These are phyloP conservation scores for Tolypocladium tropicale DNA, from an alignment of 2,329 filamentous ascomycete genomes.

Conservation along the genomic window DNA sequence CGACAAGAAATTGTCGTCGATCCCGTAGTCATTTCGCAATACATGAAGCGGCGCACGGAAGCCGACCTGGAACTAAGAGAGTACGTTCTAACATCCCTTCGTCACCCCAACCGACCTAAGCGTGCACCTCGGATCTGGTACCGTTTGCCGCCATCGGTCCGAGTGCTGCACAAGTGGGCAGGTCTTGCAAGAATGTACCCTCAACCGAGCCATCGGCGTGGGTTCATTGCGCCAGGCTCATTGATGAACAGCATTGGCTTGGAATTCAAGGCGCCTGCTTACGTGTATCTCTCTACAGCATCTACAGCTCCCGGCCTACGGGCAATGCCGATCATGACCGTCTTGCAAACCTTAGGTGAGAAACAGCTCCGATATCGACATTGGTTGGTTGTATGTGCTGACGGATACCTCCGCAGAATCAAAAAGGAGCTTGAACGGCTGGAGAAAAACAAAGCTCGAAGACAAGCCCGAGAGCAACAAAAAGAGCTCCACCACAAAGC, in stretches of 20 bases:
- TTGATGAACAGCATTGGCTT: slow-evolving; percentile 20
- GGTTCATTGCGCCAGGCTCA: slow-evolving; percentile 16
- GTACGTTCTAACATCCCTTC: slow-evolving; percentile 35
- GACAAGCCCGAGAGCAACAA: slow-evolving; percentile 81
- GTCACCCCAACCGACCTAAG: neutral
- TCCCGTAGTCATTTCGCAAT: slow-evolving; percentile 78
- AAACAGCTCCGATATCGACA: neutral
- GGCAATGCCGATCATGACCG: slow-evolving; percentile 41
- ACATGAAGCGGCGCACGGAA: slow-evolving; percentile 67
- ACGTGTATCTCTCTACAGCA: slow-evolving; percentile 31
- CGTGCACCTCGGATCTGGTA: slow-evolving; percentile 8
- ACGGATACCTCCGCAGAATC: slow-evolving; percentile 17
- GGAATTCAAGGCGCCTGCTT: slow-evolving; percentile 24
- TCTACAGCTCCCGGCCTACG: slow-evolving; percentile 38
- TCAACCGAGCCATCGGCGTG: slow-evolving; percentile 9
- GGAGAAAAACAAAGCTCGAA: slow-evolving; percentile 82
- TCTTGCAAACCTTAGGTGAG: slow-evolving; percentile 32
- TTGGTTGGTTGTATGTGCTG: neutral
- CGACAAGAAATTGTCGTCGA: slow-evolving; percentile 66
- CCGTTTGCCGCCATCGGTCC: slow-evolving; percentile 8
- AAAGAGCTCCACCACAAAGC: slow-evolving; percentile 53
- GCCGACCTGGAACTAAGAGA: slow-evolving; percentile 63
- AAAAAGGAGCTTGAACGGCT: slow-evolving; percentile 67
- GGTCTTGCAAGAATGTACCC: slow-evolving; percentile 7
- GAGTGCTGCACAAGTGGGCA: slow-evolving; percentile 11